Evolutionary conservation across 306 rosid genomes (phyloP).

Genomic region (Dryas alaskensis): DNA sequence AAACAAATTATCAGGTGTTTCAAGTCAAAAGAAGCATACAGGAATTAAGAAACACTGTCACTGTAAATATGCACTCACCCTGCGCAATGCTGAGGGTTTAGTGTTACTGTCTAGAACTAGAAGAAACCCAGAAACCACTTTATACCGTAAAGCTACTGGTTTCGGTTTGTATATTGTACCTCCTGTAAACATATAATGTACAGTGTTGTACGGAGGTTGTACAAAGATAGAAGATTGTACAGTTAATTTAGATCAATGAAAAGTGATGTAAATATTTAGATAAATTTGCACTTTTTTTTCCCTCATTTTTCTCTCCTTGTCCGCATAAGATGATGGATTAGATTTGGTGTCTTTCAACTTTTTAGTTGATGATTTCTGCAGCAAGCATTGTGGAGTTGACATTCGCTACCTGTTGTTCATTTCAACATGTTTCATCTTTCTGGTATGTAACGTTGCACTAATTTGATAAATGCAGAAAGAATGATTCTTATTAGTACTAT

Average conservation of each 20-base stretch:
- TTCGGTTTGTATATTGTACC: conserved; percentile 11
- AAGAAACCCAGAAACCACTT: conserved; percentile 29
- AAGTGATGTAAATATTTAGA: background rate
- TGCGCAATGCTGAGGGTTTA: conserved; percentile 1
- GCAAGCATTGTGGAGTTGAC: background rate
- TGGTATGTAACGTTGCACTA: too few species aligned
- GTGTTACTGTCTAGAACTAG: conserved; percentile 7
- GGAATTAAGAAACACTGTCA: background rate
- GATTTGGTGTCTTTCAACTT: background rate
- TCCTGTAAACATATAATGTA: conserved; percentile 17
- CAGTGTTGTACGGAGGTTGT: conserved; percentile 27
- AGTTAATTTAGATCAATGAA: conserved; percentile 15
- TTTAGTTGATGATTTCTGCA: background rate
- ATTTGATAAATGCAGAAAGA: too few species aligned
- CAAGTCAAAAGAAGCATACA: background rate
- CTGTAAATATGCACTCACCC: conserved; percentile 21
- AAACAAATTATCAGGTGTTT: background rate
- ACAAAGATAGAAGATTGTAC: conserved; percentile 26
- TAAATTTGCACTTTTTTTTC: background rate
- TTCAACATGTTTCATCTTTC: too few species aligned
- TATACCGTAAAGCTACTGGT: conserved; percentile 13
- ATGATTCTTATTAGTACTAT: too few species aligned
- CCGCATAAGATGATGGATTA: background rate
- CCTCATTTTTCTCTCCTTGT: background rate
- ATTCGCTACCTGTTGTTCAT: too few species aligned